Evolutionary conservation across 495 filamentous ascomycete species (phyloP).

Genomic region (Penicillium samsonianum): DNA sequence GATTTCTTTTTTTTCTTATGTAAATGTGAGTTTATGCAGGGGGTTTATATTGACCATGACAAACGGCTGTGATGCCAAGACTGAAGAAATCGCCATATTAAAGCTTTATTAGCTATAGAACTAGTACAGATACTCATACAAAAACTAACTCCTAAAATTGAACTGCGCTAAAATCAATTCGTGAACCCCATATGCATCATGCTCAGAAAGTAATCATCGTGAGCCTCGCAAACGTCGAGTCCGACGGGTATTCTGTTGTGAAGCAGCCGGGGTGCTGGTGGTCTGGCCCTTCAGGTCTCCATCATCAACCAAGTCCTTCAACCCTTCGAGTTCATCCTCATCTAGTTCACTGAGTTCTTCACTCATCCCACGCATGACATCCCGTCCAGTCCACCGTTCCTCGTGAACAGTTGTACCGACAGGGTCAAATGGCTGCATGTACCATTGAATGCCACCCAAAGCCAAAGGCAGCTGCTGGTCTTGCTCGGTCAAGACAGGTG

Average conservation of each 20-base stretch:
- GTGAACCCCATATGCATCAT: conserved; percentile 19
- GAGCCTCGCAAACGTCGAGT: conserved; percentile 46
- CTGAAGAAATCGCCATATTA: neutral
- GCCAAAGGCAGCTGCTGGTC: conserved; percentile 59
- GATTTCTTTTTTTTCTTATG: neutral
- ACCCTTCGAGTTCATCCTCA: conserved; percentile 63
- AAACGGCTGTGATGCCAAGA: conserved; percentile 10
- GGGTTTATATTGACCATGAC: neutral
- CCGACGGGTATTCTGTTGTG: conserved; percentile 34
- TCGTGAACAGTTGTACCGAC: conserved; percentile 74
- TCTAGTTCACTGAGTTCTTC: conserved; percentile 88
- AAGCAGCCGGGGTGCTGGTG: conserved; percentile 12
- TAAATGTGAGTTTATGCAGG: neutral
- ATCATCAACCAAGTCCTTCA: conserved; percentile 62
- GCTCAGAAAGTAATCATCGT: conserved; percentile 23
- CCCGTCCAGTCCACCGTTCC: conserved; percentile 75
- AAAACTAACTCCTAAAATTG: neutral
- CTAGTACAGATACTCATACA: conserved; percentile 1
- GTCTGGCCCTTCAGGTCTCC: conserved; percentile 29
- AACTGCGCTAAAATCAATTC: conserved; percentile 12
- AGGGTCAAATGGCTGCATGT: conserved; percentile 78
- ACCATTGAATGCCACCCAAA: conserved; percentile 83
- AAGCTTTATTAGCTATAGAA: neutral
- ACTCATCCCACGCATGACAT: conserved; percentile 74
- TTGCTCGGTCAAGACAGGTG: conserved; percentile 35